These are phyloP conservation scores for Cladophialophora yegresii DNA, from an alignment of 2,329 filamentous ascomycete species.

Conservation along the genomic window DNA sequence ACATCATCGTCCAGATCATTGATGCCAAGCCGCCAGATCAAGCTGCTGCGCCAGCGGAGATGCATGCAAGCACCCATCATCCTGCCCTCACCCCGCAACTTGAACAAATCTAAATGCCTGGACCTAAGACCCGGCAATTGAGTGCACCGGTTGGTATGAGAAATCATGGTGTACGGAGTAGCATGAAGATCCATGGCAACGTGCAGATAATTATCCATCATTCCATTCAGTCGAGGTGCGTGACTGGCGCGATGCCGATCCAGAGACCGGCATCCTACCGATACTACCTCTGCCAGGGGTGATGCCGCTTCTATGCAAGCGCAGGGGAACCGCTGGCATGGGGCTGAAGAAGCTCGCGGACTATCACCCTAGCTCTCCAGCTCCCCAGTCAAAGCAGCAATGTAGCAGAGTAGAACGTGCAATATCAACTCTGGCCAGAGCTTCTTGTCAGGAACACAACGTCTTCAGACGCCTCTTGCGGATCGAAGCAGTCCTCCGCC, in stretches of 20 bases:
- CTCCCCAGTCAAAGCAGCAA: not conserved
- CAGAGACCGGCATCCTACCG: constrained; percentile 3
- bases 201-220: not conserved
- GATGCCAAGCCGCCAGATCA: not conserved
- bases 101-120: not conserved
- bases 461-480: not conserved
- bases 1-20: not conserved
- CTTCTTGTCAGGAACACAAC: not conserved
- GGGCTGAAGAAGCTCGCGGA: not conserved
- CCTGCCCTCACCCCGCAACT: constrained; percentile 8
- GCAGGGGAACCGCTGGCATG: not conserved
- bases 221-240: not conserved
- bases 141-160: not conserved
- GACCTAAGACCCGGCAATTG: not conserved
- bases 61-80: not conserved
- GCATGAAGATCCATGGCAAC: not conserved
- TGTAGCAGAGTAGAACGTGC: not conserved
- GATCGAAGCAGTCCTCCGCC: not conserved
- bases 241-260: constrained; percentile 9
- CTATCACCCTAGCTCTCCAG: too few relatives aligned
- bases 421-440: not conserved
- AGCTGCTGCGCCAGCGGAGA: not conserved
- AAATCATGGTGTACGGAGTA: not conserved
- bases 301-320: not conserved
- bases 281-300: not conserved